These are phyloP conservation scores for Sambucus nigra DNA, from an alignment of 129 eudicot species.

Conservation along the genomic window DNA sequence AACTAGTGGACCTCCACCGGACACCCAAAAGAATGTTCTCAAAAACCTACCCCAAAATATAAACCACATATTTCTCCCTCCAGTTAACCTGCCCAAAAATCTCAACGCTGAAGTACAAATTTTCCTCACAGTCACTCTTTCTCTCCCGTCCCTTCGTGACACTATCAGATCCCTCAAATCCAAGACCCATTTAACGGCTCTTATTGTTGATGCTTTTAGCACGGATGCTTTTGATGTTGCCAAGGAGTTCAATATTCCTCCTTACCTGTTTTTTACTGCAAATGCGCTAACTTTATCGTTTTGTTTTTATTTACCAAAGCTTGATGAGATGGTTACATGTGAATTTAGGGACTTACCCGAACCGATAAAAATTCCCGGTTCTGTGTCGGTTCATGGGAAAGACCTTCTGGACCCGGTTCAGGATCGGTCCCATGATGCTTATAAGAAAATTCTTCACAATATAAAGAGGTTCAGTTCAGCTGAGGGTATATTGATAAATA, in stretches of 20 bases:
- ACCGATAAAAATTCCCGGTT: neutral
- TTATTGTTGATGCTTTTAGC: neutral
- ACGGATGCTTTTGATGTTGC: constrained; percentile 5
- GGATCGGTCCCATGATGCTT: neutral
- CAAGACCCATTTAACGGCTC: neutral
- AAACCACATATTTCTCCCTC: constrained; percentile 1
- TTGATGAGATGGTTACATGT: neutral
- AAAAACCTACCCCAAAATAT: neutral
- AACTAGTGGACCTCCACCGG: neutral
- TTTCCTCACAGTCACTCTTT: neutral
- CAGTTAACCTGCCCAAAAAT: neutral
- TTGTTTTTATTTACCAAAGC: neutral
- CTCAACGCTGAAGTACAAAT: neutral
- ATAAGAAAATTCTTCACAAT: neutral
- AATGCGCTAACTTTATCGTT: neutral
- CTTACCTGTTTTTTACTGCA: neutral
- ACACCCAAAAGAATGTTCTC: neutral
- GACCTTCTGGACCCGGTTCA: neutral
- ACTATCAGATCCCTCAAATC: neutral
- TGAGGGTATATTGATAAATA: neutral
- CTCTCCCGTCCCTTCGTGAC: constrained; percentile 1
- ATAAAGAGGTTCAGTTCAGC: neutral
- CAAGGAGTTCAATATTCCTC: neutral
- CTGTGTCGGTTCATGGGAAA: neutral
- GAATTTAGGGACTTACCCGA: neutral